phyloP scores from a whole-genome alignment of 139 green algal genomes.

The Micromonas pusilla region DNA sequence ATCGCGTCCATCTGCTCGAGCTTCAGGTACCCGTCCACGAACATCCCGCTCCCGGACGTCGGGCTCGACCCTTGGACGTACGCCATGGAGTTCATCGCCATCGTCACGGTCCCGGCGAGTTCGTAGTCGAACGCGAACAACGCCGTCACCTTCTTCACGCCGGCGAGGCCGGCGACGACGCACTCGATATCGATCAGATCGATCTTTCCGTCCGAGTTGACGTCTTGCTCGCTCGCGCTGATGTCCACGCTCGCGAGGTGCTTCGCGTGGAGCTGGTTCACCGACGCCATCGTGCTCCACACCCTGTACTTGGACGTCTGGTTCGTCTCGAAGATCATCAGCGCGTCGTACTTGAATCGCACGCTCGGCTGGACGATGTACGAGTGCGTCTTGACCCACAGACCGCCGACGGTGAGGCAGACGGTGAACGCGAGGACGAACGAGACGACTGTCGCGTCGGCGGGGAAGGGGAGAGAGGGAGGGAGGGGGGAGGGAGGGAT shows the following conservation, averaged over 20 bases:
- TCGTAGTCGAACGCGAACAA: background rate
- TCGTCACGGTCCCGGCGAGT: background rate
- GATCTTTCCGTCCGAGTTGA: conserved; percentile 5
- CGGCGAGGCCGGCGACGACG: background rate
- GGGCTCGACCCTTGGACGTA: background rate
- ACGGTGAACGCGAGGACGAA: background rate
- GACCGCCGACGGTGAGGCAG: background rate
- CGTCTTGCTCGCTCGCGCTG: background rate
- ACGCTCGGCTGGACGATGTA: background rate
- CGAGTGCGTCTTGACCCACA: background rate
- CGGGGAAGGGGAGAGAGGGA: background rate
- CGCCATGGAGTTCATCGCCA: background rate
- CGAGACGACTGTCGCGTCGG: background rate
- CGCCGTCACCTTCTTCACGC: background rate
- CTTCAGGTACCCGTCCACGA: background rate
- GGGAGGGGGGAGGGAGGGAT: background rate
- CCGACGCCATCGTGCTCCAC: background rate
- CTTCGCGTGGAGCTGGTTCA: background rate
- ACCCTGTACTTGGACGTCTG: background rate
- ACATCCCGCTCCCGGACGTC: background rate
- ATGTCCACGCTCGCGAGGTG: background rate
- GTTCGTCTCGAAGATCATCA: background rate
- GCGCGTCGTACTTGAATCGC: background rate
- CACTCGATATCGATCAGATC: background rate
- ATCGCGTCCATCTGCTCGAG: background rate